Conservation (phyloP, 2,329 filamentous ascomycete genomes). For the Apiospora malaysiana region DNA sequence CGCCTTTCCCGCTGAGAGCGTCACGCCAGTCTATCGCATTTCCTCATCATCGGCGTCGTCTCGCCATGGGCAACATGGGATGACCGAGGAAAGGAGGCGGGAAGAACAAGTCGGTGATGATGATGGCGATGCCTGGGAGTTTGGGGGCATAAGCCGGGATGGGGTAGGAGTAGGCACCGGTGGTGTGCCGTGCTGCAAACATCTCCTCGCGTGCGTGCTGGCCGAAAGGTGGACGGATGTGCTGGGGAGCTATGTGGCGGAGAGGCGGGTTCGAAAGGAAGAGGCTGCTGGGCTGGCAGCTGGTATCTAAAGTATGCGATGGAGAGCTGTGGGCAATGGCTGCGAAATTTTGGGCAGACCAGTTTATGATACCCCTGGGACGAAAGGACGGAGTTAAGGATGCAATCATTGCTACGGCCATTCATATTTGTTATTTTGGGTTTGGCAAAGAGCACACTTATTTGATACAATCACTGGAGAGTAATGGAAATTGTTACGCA, state of each 20-base stretch:
- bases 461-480: not conserved
- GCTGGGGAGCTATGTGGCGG: slow-evolving; percentile 62
- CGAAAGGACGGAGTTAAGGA: not conserved
- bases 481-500: not conserved
- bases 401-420: not conserved
- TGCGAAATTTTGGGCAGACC: not conserved
- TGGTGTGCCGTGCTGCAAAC: slow-evolving; percentile 76
- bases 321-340: not conserved
- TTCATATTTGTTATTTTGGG: not conserved
- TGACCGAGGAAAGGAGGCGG: slow-evolving; percentile 11
- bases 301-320: slow-evolving; percentile 39
- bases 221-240: slow-evolving; percentile 66
- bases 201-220: slow-evolving; percentile 83
- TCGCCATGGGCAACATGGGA: slow-evolving; percentile 20
- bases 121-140: slow-evolving; percentile 33
- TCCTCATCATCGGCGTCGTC: not conserved
- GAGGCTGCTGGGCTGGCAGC: slow-evolving; percentile 75
- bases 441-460: too few relatives aligned
- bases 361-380: slow-evolving; percentile 9
- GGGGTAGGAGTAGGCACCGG: slow-evolving; percentile 32
- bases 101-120: slow-evolving; percentile 23
- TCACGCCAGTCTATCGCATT: slow-evolving; percentile 23
- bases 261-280: slow-evolving; percentile 60
- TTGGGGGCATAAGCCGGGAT: slow-evolving; percentile 43
- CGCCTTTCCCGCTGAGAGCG: slow-evolving; percentile 58